A percentile compares a stretch with the other conserved stretches of the same genome.
These are phyloP conservation scores for Thermothelomyces thermophilus DNA, from an alignment of 2,329 filamentous ascomycete species.

Conservation along the genomic window DNA sequence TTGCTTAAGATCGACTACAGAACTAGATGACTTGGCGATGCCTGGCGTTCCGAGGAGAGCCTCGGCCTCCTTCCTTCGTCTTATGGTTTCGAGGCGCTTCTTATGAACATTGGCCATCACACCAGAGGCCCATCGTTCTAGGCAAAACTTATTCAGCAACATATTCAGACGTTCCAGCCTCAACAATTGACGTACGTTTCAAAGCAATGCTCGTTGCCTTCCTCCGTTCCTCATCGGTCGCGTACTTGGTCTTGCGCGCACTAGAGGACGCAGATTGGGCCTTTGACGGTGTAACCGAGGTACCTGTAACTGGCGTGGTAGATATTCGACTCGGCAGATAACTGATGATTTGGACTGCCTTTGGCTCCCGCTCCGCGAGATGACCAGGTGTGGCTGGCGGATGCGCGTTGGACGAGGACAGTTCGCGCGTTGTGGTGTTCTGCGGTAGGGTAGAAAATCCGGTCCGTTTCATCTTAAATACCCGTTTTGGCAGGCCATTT, in stretches of 20 bases:
- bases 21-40: not conserved
- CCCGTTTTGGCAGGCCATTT: not conserved
- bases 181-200: constrained; percentile 16
- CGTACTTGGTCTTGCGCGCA: constrained; percentile 10
- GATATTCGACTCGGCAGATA: constrained; percentile 3
- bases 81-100: constrained; percentile 18
- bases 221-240: constrained; percentile 15
- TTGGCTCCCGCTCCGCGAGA: constrained; percentile 1
- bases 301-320: not conserved
- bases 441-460: not conserved
- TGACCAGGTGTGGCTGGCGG: not conserved
- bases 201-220: constrained; percentile 12
- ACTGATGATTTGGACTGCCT: constrained; percentile 16
- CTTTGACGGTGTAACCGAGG: not conserved
- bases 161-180: not conserved
- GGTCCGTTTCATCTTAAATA: constrained; percentile 14
- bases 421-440: not conserved
- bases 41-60: not conserved
- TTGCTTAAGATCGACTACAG: not conserved
- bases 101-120: constrained; percentile 19
- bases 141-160: not conserved
- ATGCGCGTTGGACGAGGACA: not conserved
- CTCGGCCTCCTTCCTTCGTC: constrained; percentile 7
- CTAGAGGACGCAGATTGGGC: not conserved
- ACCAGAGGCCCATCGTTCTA: constrained; percentile 23